Base-by-base conservation (phyloP, 495 filamentous ascomycete genomes). In the Xeromyces bisporus region DNA sequence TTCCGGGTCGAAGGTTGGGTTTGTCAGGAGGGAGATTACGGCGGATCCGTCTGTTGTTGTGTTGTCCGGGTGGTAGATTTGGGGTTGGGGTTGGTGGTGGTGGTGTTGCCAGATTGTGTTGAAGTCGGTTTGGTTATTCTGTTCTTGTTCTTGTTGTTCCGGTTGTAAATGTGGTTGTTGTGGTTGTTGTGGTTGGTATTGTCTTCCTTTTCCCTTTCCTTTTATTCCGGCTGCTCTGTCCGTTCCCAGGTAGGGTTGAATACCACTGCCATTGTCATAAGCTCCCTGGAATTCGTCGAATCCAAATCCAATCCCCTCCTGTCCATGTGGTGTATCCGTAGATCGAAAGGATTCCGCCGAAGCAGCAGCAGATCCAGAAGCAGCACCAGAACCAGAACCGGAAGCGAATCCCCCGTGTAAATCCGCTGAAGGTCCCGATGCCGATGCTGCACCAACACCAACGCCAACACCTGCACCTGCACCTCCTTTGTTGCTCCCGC, bases 1-100 rank as follows among this genome's bases (percentile, higher is more conserved):
- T 35, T 69, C 48, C 44, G 77, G 51, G 33, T 71, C 42, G 54
- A 75, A 60, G 38, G 59, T 45, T 35, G 50, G 28, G 49, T 75
- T 44, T 28, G 58, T 34, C 48, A 80, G 47, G 55, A 82, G 47
- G 26, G 51, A 39, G 6, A 63, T 35, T 4, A 67, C 62, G 3
- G 47, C 63, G 17, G 50, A 38, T 28, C 64, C 63, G 35, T 68
- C 64, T 7, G n/a, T n/a, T n/a, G n/a, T n/a, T n/a, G n/a, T n/a
- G 25, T 38, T 10, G 42, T n/a, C 11, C n/a, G 26, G 27, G 13
- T 8, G n/a, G 23, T 24, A 20, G 8, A 6, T 14, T 25, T 29
- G 29, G 17, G 7, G 25, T 18, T 15, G 15, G 9, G 28, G 28
- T 24, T 16, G 18, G 18, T 14, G 29, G 5, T 31, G 4, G 20